Evolutionary conservation across 495 filamentous ascomycete species (phyloP).

Genomic region (Neurospora sp.): DNA sequence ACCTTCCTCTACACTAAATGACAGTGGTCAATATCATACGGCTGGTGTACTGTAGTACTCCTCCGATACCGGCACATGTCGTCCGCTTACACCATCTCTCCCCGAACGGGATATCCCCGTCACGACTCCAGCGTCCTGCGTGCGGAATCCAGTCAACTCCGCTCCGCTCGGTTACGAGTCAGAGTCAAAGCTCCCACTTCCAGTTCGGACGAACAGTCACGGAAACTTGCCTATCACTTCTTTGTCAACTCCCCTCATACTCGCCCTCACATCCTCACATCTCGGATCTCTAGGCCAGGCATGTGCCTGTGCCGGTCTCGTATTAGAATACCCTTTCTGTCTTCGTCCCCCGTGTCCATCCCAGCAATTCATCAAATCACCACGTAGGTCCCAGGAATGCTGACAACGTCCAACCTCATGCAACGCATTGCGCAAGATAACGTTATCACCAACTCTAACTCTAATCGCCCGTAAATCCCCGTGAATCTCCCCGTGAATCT

Average conservation of each 20-base stretch:
- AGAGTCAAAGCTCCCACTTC: background rate
- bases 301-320: too few relatives aligned
- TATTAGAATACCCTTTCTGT: too few relatives aligned
- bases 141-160: background rate
- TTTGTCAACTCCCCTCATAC: too few relatives aligned
- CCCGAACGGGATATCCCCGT: background rate
- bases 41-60: too few relatives aligned
- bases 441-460: background rate
- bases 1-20: background rate
- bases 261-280: too few relatives aligned
- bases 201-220: background rate
- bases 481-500: background rate
- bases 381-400: too few relatives aligned
- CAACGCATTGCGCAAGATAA: background rate
- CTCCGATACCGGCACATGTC: background rate
- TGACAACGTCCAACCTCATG: background rate
- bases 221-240: too few relatives aligned
- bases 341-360: too few relatives aligned
- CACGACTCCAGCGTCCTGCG: background rate
- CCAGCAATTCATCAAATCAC: too few relatives aligned
- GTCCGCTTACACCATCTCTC: background rate
- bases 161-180: background rate
- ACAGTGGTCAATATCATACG: background rate
- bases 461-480: background rate
- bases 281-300: too few relatives aligned